phyloP scores from a whole-genome alignment of 2,329 filamentous ascomycete species.

The Ophiostoma quercus region DNA sequence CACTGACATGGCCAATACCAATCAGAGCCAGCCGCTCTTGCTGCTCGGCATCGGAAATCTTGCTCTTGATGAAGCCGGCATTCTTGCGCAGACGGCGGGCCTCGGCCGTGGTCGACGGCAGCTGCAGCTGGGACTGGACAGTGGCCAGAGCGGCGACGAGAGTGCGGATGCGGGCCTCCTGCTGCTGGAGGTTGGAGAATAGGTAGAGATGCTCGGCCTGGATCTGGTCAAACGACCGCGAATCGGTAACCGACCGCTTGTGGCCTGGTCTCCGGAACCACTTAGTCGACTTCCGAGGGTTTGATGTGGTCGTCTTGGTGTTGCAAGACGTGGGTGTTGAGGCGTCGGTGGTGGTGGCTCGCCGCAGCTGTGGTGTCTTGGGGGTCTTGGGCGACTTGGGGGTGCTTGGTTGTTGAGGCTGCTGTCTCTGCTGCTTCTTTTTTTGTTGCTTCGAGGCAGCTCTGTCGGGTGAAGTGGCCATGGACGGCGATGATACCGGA shows the following conservation, averaged over 20 bases:
- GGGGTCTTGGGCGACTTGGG: not conserved
- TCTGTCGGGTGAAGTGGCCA: not conserved
- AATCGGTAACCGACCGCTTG: not conserved
- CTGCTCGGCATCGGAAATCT: conserved; percentile 42
- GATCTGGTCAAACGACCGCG: conserved; percentile 40
- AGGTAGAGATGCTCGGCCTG: conserved; percentile 46
- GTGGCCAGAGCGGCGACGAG: conserved; percentile 39
- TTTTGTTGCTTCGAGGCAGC: not conserved
- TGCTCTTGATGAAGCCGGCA: conserved; percentile 39
- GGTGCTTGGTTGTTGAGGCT: not conserved
- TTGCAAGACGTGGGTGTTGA: not conserved
- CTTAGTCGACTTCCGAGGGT: not conserved
- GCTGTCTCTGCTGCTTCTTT: not conserved
- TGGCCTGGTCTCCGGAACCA: not conserved
- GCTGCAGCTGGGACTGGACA: conserved; percentile 33
- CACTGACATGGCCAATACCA: conserved; percentile 46
- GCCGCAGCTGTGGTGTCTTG: not conserved
- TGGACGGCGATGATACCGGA: not conserved
- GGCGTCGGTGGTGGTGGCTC: not conserved
- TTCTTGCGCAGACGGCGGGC: conserved; percentile 39
- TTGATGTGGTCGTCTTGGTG: not conserved
- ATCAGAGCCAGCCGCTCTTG: conserved; percentile 44
- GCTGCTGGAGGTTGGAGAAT: conserved; percentile 37
- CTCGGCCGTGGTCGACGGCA: conserved; percentile 24
- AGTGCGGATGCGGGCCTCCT: conserved; percentile 36